A percentile compares a stretch with the other conserved stretches of the same genome.
Evolutionary conservation across 371 early-diverging fungal species (phyloP).

Genomic region (Mortierella sp.): DNA sequence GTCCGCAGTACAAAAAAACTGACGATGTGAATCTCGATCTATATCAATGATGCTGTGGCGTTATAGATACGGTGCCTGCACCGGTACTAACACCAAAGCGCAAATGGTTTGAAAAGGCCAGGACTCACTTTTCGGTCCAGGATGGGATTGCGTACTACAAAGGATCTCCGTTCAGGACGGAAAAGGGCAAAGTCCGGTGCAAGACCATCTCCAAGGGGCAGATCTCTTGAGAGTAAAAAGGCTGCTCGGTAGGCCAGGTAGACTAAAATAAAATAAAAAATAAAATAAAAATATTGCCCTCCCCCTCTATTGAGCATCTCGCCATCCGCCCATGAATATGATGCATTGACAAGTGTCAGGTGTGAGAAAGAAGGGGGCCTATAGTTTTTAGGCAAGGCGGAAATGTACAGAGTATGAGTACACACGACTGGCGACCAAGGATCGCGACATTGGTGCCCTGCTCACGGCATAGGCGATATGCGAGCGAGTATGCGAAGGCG

Average conservation of each 20-base stretch:
- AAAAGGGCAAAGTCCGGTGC: constrained; percentile 55
- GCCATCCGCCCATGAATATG: neutral
- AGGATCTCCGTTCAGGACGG: constrained; percentile 58
- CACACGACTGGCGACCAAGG: no score
- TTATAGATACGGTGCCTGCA: constrained; percentile 36
- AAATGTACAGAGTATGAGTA: no score
- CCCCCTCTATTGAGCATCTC: no score
- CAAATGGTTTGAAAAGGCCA: constrained; percentile 63
- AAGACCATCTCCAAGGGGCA: constrained; percentile 54
- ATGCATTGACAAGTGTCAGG: neutral
- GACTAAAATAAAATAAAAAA: no score
- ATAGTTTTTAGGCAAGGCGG: neutral
- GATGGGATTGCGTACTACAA: constrained; percentile 64
- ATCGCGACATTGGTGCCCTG: no score
- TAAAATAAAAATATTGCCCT: no score
- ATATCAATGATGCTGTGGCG: no score
- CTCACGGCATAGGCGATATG: no score
- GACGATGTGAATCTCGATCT: neutral
- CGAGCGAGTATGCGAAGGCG: no score
- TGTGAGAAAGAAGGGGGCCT: neutral
- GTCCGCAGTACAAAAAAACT: no score
- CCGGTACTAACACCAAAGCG: constrained; percentile 66
- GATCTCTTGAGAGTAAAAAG: constrained; percentile 51
- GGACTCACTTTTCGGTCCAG: constrained; percentile 53
- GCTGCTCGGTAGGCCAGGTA: no score